phyloP scores from a whole-genome alignment of 768 basidiomycete species.

The Royoungia palumana region DNA sequence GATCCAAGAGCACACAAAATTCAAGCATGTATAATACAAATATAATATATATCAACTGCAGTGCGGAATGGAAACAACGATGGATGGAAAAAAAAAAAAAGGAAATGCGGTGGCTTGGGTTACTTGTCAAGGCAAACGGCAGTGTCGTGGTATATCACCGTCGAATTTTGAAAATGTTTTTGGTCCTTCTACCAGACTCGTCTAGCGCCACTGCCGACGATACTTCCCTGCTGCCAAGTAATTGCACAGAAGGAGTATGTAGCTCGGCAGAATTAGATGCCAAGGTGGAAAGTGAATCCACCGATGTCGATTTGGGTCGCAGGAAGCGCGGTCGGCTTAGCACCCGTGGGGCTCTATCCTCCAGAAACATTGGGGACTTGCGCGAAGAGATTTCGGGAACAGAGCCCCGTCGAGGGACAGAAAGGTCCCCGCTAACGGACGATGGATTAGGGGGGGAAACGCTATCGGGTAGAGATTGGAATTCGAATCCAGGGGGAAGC shows the following conservation, averaged over 20 bases:
- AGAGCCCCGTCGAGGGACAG: constrained; percentile 26
- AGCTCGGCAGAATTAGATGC: constrained; percentile 8
- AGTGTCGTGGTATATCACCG: constrained; percentile 29
- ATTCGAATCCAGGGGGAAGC: background rate
- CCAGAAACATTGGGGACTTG: constrained; percentile 10
- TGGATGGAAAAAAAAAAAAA: background rate
- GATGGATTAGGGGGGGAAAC: constrained; percentile 1
- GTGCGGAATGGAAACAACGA: constrained; percentile 5
- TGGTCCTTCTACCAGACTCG: constrained; percentile 32
- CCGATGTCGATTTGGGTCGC: constrained; percentile 52
- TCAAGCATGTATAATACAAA: constrained; percentile 24
- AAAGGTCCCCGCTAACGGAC: constrained; percentile 3
- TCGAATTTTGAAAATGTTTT: constrained; percentile 40
- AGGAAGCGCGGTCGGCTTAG: constrained; percentile 24
- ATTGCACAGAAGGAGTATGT: constrained; percentile 6
- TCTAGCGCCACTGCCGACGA: constrained; percentile 7
- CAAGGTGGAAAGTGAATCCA: constrained; percentile 49
- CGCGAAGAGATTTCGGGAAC: constrained; percentile 22
- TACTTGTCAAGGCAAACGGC: no score
- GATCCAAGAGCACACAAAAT: constrained; percentile 9
- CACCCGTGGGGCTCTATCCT: constrained; percentile 19
- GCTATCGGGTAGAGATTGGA: constrained; percentile 1
- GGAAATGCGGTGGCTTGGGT: no score
- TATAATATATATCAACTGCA: constrained; percentile 18
- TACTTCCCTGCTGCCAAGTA: constrained; percentile 2